Evolutionary conservation across 2,329 filamentous ascomycete genomes (phyloP).

Genomic region (Alternaria consortialis): DNA sequence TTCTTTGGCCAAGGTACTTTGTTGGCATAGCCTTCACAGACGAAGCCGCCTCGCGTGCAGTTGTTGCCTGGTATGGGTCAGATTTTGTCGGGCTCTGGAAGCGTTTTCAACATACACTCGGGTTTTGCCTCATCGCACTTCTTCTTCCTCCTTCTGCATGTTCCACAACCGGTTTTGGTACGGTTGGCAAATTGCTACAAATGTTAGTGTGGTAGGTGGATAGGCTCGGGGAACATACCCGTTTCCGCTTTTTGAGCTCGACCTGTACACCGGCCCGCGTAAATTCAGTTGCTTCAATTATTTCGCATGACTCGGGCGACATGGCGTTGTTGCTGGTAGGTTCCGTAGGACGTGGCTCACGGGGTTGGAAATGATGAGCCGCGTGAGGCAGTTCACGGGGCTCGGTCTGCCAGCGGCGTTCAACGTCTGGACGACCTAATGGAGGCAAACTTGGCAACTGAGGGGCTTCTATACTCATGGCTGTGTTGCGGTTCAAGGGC

Average conservation of each 20-base stretch:
- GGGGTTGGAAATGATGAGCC: conserved; percentile 37
- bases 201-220: conserved; percentile 19
- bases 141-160: conserved; percentile 91
- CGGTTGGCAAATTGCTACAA: conserved; percentile 83
- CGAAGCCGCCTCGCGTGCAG: conserved; percentile 87
- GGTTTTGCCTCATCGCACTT: conserved; percentile 97
- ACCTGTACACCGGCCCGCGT: conserved; percentile 57
- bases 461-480: conserved; percentile 34
- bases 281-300: conserved; percentile 48
- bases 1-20: conserved; percentile 81
- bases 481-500: conserved; percentile 49
- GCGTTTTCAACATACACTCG: conserved; percentile 75
- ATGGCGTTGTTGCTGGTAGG: conserved; percentile 14
- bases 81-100: not conserved
- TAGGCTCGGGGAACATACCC: conserved; percentile 51
- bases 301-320: conserved; percentile 22
- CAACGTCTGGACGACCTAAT: conserved; percentile 36
- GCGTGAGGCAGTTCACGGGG: conserved; percentile 35
- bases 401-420: conserved; percentile 43
- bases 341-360: conserved; percentile 37
- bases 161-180: conserved; percentile 95
- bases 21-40: conserved; percentile 89
- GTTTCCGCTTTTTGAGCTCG: conserved; percentile 55
- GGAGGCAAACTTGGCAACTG: conserved; percentile 39
- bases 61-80: conserved; percentile 65